These are phyloP conservation scores for Penicillium aurantiogriseum DNA, from an alignment of 2,329 filamentous ascomycete genomes.

Conservation along the genomic window DNA sequence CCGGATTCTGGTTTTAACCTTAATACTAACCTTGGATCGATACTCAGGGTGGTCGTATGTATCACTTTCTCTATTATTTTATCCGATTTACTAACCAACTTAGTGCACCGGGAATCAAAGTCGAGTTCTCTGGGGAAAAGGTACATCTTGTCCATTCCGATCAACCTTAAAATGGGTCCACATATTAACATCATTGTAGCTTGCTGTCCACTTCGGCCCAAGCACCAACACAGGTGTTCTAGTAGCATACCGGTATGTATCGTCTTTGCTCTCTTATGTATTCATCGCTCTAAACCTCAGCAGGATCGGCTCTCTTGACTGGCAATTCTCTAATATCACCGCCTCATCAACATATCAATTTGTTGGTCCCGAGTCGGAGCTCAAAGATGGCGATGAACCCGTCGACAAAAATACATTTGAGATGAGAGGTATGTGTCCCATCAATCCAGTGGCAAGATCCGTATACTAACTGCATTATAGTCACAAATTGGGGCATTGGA, in stretches of 20 bases:
- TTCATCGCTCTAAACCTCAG: not conserved
- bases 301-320: slow-evolving; percentile 58
- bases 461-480: slow-evolving; percentile 26
- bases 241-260: slow-evolving; percentile 50
- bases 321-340: slow-evolving; percentile 62
- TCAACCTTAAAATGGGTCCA: not conserved
- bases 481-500: slow-evolving; percentile 62
- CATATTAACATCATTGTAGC: slow-evolving; percentile 17
- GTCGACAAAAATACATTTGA: slow-evolving; percentile 53
- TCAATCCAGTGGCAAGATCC: not conserved
- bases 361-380: slow-evolving; percentile 46
- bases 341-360: slow-evolving; percentile 57
- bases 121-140: slow-evolving; percentile 55
- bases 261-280: not conserved
- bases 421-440: slow-evolving; percentile 41
- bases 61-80: not conserved
- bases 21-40: slow-evolving; percentile 9
- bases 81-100: slow-evolving; percentile 6
- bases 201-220: slow-evolving; percentile 56
- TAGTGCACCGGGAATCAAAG: slow-evolving; percentile 53
- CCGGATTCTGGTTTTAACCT: not conserved
- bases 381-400: slow-evolving; percentile 44
- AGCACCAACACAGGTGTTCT: slow-evolving; percentile 52
- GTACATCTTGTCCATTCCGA: slow-evolving; percentile 21
- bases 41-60: slow-evolving; percentile 55